Conservation (phyloP, 331 rosid species). For the Quercus lobata region DNA sequence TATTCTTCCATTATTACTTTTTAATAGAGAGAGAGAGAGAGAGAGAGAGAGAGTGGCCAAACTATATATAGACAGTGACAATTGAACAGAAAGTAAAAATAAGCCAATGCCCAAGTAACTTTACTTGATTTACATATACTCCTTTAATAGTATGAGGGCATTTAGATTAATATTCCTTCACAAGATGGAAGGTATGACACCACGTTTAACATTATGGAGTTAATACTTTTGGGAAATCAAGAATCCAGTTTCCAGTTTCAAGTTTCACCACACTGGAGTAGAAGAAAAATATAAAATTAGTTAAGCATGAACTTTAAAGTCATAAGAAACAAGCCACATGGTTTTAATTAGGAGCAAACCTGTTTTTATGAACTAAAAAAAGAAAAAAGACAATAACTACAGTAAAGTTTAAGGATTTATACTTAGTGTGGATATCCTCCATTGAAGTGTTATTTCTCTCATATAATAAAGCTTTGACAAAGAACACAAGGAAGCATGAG, state of each 20-base stretch:
- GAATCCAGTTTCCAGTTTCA: too few relatives aligned
- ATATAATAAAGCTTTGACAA: not conserved
- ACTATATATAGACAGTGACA: not conserved
- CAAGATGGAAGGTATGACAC: not conserved
- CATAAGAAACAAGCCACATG: not conserved
- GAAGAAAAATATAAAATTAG: not conserved
- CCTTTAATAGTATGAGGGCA: not conserved
- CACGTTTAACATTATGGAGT: not conserved
- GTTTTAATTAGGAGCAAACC: not conserved
- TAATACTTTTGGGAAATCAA: not conserved
- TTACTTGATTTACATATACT: too few relatives aligned
- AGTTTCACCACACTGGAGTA: not conserved
- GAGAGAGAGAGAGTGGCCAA: not conserved
- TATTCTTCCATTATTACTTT: not conserved
- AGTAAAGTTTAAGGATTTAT: not conserved
- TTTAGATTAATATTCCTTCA: not conserved
- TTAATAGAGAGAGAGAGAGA: not conserved
- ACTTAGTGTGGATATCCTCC: not conserved
- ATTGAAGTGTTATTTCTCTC: not conserved
- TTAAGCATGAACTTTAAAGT: not conserved
- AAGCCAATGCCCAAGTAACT: not conserved
- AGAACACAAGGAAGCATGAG: not conserved
- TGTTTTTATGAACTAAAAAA: not conserved
- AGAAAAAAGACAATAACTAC: not conserved
- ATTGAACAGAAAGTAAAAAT: not conserved